Percentiles rank a stretch among this genome's conserved stretches.
Evolutionary conservation across 208 protist genomes (phyloP).

Genomic region (Borovskyia barvae): DNA sequence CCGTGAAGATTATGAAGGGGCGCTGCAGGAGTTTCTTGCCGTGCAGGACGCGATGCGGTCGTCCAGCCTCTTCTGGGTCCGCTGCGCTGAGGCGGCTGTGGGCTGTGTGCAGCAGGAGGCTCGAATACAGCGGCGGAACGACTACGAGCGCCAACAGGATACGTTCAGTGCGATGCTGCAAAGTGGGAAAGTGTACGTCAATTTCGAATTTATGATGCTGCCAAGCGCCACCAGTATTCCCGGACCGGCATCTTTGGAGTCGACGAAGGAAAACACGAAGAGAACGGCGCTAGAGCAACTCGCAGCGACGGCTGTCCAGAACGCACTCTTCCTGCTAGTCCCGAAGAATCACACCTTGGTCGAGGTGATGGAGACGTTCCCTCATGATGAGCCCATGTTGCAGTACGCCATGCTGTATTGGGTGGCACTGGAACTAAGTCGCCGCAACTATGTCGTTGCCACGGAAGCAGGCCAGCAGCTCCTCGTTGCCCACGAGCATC

Average conservation of each 20-base stretch:
- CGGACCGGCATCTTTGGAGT: slow-evolving; percentile 38
- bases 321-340: slow-evolving; percentile 78
- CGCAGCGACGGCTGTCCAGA: slow-evolving; percentile 63
- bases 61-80: slow-evolving; percentile 83
- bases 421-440: slow-evolving; percentile 67
- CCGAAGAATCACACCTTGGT: slow-evolving; percentile 56
- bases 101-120: slow-evolving; percentile 44
- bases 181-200: slow-evolving; percentile 66
- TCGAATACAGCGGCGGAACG: slow-evolving; percentile 30
- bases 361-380: slow-evolving; percentile 58
- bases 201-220: slow-evolving; percentile 81
- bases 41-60: slow-evolving; percentile 75
- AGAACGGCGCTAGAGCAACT: slow-evolving; percentile 45
- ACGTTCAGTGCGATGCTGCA: slow-evolving; percentile 57
- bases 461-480: slow-evolving; percentile 70
- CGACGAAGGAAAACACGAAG: slow-evolving; percentile 19
- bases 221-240: slow-evolving; percentile 51
- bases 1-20: slow-evolving; percentile 70
- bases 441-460: slow-evolving; percentile 77
- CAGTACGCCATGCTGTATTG: slow-evolving; percentile 81
- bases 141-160: slow-evolving; percentile 79
- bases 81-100: slow-evolving; percentile 76
- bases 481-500: slow-evolving; percentile 57
- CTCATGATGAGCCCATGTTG: slow-evolving; percentile 53
- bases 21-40: slow-evolving; percentile 64